phyloP scores from a whole-genome alignment of 2,329 filamentous ascomycete species.

The Epichloe sp. region DNA sequence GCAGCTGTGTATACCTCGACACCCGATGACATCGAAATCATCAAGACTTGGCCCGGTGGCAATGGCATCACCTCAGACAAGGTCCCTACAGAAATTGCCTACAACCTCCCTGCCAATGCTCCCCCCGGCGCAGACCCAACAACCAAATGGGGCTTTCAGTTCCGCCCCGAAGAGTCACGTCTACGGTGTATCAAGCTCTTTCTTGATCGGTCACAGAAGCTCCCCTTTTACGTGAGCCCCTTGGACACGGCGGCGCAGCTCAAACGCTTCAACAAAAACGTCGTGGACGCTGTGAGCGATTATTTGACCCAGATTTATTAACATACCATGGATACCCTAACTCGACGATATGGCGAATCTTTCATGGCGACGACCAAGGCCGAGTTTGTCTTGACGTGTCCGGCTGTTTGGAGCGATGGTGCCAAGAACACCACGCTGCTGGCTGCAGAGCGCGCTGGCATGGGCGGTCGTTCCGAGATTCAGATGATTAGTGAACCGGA shows the following conservation, averaged over 20 bases:
- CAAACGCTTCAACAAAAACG: conserved; percentile 61
- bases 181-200: conserved; percentile 77
- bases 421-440: conserved; percentile 74
- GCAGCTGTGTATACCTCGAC: conserved; percentile 63
- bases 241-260: conserved; percentile 66
- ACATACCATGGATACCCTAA: conserved; percentile 69
- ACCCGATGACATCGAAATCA: conserved; percentile 70
- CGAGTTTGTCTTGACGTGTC: conserved; percentile 69
- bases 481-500: conserved; percentile 74
- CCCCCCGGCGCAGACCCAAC: conserved; percentile 28
- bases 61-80: conserved; percentile 84
- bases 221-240: conserved; percentile 69
- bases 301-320: conserved; percentile 64
- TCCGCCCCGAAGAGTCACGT: conserved; percentile 62
- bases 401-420: conserved; percentile 73
- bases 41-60: conserved; percentile 73
- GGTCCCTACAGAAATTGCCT: conserved; percentile 68
- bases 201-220: conserved; percentile 65
- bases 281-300: conserved; percentile 67
- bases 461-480: conserved; percentile 57
- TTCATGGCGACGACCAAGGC: conserved; percentile 67
- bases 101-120: conserved; percentile 26
- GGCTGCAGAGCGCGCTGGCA: conserved; percentile 65
- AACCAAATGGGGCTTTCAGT: conserved; percentile 72
- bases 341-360: conserved; percentile 59